Evolutionary conservation across 2,329 filamentous ascomycete genomes (phyloP).

Genomic region (Microcyclosporella mali): DNA sequence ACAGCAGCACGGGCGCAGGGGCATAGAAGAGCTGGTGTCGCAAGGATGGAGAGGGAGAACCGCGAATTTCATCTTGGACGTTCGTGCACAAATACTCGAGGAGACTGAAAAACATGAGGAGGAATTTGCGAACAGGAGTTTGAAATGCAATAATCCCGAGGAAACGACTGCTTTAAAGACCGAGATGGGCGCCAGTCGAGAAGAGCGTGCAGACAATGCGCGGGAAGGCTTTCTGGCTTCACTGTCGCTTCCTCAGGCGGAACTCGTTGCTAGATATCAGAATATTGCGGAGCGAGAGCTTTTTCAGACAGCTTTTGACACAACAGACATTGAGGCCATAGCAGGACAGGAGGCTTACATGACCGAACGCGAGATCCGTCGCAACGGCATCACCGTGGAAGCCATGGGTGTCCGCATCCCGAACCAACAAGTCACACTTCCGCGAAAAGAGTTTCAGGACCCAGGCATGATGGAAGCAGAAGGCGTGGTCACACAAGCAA

Average conservation of each 20-base stretch:
- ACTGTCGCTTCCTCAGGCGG: conserved; percentile 6
- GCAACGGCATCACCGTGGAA: conserved; percentile 26
- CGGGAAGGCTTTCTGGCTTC: conserved; percentile 9
- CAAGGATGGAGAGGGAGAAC: conserved; percentile 22
- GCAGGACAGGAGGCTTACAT: conserved; percentile 12
- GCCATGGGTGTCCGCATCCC: conserved; percentile 28
- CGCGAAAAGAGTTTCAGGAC: conserved; percentile 19
- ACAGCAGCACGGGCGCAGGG: conserved; percentile 16
- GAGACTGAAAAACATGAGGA: conserved; percentile 11
- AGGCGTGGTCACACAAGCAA: conserved; percentile 39
- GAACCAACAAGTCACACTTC: conserved; percentile 25
- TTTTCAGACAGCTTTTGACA: conserved; percentile 12
- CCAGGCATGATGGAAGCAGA: conserved; percentile 26
- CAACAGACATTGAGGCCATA: conserved; percentile 11
- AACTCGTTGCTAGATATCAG: conserved; percentile 10
- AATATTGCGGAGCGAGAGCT: conserved; percentile 14
- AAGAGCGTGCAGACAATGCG: conserved; percentile 7
- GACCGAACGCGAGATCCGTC: conserved; percentile 22
- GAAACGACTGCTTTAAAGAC: conserved; percentile 6
- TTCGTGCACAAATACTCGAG: conserved; percentile 13
- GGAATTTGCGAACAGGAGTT: conserved; percentile 8
- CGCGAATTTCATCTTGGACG: conserved; percentile 17
- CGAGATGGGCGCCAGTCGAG: conserved; percentile 7
- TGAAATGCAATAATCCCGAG: background rate
- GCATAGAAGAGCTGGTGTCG: conserved; percentile 20